phyloP scores from a whole-genome alignment of 2,329 filamentous ascomycete species.

The Colletotrichum sp. region DNA sequence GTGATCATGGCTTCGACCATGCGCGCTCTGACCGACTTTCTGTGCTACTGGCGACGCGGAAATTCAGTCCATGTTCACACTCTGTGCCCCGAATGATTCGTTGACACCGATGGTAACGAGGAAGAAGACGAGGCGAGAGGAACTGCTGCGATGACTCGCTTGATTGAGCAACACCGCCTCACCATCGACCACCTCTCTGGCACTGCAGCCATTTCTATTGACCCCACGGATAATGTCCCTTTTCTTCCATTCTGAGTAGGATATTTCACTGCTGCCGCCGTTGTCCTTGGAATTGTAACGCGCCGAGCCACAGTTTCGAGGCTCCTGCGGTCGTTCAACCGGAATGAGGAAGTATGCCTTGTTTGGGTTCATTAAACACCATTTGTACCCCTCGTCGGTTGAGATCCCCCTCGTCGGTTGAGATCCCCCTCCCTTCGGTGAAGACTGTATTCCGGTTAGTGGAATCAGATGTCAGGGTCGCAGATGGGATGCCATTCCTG shows the following conservation, averaged over 20 bases:
- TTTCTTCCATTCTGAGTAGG: neutral
- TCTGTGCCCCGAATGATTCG: neutral
- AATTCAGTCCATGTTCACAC: neutral
- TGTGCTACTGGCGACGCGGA: neutral
- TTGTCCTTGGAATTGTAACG: neutral
- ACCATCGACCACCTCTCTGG: neutral
- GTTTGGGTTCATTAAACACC: neutral
- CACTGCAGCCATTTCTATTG: neutral
- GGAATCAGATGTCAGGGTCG: neutral
- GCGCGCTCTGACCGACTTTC: no score
- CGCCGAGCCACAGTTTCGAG: neutral
- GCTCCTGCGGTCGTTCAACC: neutral
- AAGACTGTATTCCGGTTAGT: neutral
- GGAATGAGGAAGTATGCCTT: neutral
- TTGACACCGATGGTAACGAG: neutral
- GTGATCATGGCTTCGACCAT: neutral
- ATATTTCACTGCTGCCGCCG: neutral
- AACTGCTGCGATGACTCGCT: neutral
- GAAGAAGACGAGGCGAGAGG: fast-evolving
- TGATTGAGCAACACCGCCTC: neutral
- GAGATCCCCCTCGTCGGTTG: neutral
- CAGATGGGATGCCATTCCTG: neutral
- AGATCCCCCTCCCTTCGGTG: neutral
- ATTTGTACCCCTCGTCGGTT: neutral
- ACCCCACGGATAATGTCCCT: neutral